These are phyloP conservation scores for Pisolithus thermaeus DNA, from an alignment of 1,284 basidiomycete species.

Conservation along the genomic window DNA sequence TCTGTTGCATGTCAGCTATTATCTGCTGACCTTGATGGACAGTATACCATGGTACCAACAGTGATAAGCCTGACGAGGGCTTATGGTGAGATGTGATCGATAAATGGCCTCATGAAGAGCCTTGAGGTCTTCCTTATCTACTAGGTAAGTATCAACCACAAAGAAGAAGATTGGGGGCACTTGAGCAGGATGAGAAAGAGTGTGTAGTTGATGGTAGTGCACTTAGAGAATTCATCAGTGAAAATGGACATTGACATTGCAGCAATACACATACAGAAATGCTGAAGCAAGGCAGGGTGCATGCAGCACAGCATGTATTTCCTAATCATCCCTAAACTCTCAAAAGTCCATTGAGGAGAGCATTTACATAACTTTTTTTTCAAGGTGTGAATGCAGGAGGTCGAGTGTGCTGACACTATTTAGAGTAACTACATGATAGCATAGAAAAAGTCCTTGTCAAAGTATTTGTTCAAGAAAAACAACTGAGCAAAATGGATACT, in stretches of 20 bases:
- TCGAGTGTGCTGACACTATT: no score
- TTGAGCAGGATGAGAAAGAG: no score
- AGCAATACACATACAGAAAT: no score
- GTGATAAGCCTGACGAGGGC: constrained; percentile 96
- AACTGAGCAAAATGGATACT: constrained; percentile 16
- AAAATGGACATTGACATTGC: no score
- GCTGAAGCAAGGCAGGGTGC: no score
- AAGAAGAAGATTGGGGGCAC: constrained; percentile 71
- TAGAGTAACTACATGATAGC: constrained; percentile 1
- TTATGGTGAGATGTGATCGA: constrained; percentile 91
- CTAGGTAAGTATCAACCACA: constrained; percentile 88
- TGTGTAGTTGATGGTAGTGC: constrained; percentile 97
- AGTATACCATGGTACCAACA: constrained; percentile 87
- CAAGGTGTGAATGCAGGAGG: no score
- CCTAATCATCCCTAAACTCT: no score
- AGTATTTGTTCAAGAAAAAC: constrained; percentile 28
- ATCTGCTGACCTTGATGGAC: background rate
- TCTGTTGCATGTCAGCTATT: constrained; percentile 39
- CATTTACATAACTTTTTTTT: no score
- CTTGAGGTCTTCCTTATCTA: constrained; percentile 95
- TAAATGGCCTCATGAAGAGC: constrained; percentile 87
- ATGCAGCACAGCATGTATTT: no score
- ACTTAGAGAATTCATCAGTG: constrained; percentile 89
- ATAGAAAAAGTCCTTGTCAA: constrained; percentile 22
- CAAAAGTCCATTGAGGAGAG: no score